Evolutionary conservation across 495 filamentous ascomycete species (phyloP).

Genomic region (Neurospora sp.): DNA sequence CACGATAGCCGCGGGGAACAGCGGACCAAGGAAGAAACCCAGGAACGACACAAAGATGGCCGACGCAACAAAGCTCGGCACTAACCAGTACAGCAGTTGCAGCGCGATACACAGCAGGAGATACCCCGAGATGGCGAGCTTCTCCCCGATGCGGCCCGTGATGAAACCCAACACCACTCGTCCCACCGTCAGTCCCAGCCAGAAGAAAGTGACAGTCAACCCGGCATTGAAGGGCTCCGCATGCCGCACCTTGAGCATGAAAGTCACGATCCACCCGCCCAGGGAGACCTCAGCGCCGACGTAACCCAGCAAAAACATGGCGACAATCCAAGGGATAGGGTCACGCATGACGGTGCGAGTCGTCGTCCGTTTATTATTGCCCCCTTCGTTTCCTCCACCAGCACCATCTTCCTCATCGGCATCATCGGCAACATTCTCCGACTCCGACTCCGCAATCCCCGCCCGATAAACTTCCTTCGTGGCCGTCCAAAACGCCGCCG

Average conservation of each 20-base stretch:
- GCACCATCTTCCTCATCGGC: conserved; percentile 13
- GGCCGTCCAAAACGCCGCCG: conserved; percentile 56
- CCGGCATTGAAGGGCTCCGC: conserved; percentile 63
- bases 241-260: conserved; percentile 66
- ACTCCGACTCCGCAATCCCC: neutral
- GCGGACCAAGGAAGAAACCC: conserved; percentile 70
- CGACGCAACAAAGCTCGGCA: conserved; percentile 65
- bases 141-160: conserved; percentile 64
- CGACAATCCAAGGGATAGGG: conserved; percentile 62
- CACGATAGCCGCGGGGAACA: conserved; percentile 72
- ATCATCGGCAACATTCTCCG: neutral
- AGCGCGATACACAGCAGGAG: conserved; percentile 52
- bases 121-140: conserved; percentile 50
- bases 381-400: conserved; percentile 11
- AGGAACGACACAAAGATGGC: conserved; percentile 64
- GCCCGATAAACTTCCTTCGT: conserved; percentile 53
- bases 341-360: conserved; percentile 21
- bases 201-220: conserved; percentile 75
- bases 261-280: conserved; percentile 83
- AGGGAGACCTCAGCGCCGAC: conserved; percentile 80
- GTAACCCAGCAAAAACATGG: conserved; percentile 69
- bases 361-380: conserved; percentile 16
- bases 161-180: conserved; percentile 61
- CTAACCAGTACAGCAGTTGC: conserved; percentile 73
- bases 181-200: conserved; percentile 71